Evolutionary conservation across 306 rosid genomes (phyloP), one percentile per base, ranked within the genome.

Genomic region (Aeschynomene evenia): DNA sequence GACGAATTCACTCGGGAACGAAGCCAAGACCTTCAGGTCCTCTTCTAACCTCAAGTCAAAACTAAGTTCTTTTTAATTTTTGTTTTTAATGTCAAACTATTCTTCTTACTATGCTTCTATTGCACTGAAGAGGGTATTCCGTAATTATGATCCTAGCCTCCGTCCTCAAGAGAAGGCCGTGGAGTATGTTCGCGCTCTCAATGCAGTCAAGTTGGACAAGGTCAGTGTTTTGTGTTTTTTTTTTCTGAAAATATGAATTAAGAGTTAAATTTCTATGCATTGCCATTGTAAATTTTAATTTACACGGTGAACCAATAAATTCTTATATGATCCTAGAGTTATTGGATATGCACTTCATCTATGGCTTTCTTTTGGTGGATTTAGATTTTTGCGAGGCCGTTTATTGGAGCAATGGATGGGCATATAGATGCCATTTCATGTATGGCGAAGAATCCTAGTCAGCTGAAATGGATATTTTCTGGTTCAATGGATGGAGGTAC

Each of bases 401-500:
- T 94, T 82, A 43, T 94, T 0, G 96, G 97, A 71, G 97, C 97
- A 36, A 84, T 94, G 97, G 99, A 94, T 66, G 97, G 97, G 48
- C 99, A 94, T 85, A 4, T 79, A 5, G 99, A 94, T n/a, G 82
- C 96, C 2, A 33, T 94, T 73, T 91, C 97, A 0, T 88, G 89
- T 77, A 91, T 91, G 99, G 81, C 92, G 0, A 94, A 88, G 86
- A 87, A 94, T 66, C 91, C 88, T 4, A 87, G 78, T 85, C 95
- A 88, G 77, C 83, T 94, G 97, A 87, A 75, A 77, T 85, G 87
- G 57, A 67, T 94, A 48, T 94, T 94, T 73, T 89, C 99, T 1
- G 97, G 97, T 62, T 87, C 99, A 12, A 84, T 88, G 95, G 99
- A 94, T 85, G 99, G 99, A 84, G 97, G 99, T 94, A 85, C 66